Evolutionary conservation across 2,329 filamentous ascomycete genomes (phyloP).

Genomic region (Diaporthe sp.): DNA sequence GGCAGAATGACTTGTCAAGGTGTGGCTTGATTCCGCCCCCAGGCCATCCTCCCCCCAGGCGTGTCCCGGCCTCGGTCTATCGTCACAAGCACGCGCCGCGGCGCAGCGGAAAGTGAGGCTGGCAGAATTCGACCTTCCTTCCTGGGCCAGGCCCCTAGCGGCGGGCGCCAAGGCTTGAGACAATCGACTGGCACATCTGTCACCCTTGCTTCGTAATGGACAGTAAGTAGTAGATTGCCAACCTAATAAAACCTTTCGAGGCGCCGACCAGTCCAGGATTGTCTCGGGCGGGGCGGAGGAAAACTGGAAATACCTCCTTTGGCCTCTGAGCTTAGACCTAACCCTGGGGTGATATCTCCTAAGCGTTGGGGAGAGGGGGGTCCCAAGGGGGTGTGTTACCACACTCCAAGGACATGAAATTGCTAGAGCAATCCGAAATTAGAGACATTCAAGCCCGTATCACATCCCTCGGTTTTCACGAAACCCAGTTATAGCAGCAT

Average conservation of each 20-base stretch:
- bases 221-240: not conserved
- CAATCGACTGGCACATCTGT: not conserved
- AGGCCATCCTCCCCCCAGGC: not conserved
- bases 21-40: slow-evolving; percentile 23
- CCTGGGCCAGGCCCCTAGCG: slow-evolving; percentile 5
- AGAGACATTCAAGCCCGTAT: slow-evolving; percentile 16
- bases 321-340: not conserved
- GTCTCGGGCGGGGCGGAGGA: slow-evolving; percentile 21
- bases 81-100: not conserved
- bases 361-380: not conserved
- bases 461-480: not conserved
- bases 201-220: not conserved
- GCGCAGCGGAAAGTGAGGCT: slow-evolving; percentile 29
- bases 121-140: slow-evolving; percentile 20
- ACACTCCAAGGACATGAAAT: not conserved
- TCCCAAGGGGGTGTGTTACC: not conserved
- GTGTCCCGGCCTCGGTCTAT: slow-evolving; percentile 19
- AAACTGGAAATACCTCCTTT: not conserved
- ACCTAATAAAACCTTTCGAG: not conserved
- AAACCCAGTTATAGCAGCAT: not conserved
- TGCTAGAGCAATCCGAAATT: slow-evolving; percentile 13
- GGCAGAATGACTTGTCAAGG: slow-evolving; percentile 20
- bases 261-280: slow-evolving; percentile 3
- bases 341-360: not conserved
- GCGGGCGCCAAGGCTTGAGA: slow-evolving; percentile 19